Evolutionary conservation across 2,329 filamentous ascomycete genomes (phyloP).

Genomic region (Fusarium duplospermum): DNA sequence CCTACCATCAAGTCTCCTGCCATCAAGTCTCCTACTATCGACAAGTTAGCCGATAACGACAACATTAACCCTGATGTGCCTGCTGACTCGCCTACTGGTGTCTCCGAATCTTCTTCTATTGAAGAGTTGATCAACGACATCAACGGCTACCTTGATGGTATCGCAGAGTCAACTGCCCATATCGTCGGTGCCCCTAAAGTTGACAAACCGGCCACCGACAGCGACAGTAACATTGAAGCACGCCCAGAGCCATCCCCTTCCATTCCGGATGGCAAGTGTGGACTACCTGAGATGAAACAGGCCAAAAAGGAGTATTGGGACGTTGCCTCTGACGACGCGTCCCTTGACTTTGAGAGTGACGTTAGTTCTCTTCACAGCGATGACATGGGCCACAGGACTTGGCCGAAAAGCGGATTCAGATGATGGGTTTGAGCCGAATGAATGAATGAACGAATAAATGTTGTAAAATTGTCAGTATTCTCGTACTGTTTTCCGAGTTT

Average conservation of each 20-base stretch:
- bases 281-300: not conserved
- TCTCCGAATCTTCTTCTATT: not conserved
- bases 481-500: not conserved
- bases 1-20: no score
- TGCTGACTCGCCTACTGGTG: not conserved
- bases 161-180: not conserved
- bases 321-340: not conserved
- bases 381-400: not conserved
- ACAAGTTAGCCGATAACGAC: not conserved
- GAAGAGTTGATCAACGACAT: not conserved
- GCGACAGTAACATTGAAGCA: not conserved
- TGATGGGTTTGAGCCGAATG: not conserved
- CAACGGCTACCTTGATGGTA: not conserved
- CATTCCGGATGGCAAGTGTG: not conserved
- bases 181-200: not conserved
- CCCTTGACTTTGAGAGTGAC: not conserved
- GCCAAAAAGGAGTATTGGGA: not conserved
- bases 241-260: not conserved
- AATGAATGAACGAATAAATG: not conserved
- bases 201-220: not conserved
- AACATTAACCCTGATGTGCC: not conserved
- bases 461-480: not conserved
- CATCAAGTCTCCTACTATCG: not conserved
- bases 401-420: not conserved
- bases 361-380: not conserved